A percentile compares a stretch with the other conserved stretches of the same genome.
These are phyloP conservation scores for Cutaneotrichosporon sp. DNA, from an alignment of 1,284 basidiomycete species.

Conservation along the genomic window DNA sequence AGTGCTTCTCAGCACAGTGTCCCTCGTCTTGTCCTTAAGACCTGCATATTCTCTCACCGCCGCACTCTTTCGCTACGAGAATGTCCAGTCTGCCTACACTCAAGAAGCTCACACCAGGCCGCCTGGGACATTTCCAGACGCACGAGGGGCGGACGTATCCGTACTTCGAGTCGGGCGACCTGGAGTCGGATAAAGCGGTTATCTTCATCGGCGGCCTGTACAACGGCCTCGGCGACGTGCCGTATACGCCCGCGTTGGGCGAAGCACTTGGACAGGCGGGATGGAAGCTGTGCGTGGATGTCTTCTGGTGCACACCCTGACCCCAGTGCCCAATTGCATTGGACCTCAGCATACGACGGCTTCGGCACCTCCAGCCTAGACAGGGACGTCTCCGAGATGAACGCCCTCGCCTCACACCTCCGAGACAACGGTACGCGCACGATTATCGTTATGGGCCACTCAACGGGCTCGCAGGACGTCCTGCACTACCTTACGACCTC, in stretches of 20 bases:
- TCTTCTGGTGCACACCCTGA: background rate
- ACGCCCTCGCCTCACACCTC: slow-evolving; percentile 36
- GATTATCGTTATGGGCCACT: slow-evolving; percentile 47
- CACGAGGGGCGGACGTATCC: slow-evolving; percentile 23
- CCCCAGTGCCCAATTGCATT: slow-evolving; percentile 43
- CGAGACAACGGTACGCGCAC: slow-evolving; percentile 25
- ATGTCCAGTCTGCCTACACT: background rate
- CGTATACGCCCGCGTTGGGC: slow-evolving; percentile 31
- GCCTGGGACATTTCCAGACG: background rate
- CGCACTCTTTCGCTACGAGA: no score
- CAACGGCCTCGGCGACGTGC: slow-evolving; percentile 39
- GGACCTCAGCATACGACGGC: slow-evolving; percentile 40
- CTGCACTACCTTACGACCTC: slow-evolving; percentile 40
- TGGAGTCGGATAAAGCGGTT: slow-evolving; percentile 25
- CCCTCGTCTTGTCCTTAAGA: no score
- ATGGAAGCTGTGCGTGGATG: slow-evolving; percentile 44
- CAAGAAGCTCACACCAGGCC: slow-evolving; percentile 4
- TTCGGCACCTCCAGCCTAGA: slow-evolving; percentile 40
- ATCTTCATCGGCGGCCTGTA: slow-evolving; percentile 47
- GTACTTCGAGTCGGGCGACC: slow-evolving; percentile 38
- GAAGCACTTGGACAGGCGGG: slow-evolving; percentile 26
- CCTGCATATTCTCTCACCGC: no score
- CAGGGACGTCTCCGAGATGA: slow-evolving; percentile 39
- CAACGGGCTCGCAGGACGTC: slow-evolving; percentile 48
- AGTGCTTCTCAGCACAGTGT: no score